Percentiles rank a stretch among this genome's conserved stretches.
phyloP scores from a whole-genome alignment of 805 yeast genomes.

The Danielozyma ontarioensis region DNA sequence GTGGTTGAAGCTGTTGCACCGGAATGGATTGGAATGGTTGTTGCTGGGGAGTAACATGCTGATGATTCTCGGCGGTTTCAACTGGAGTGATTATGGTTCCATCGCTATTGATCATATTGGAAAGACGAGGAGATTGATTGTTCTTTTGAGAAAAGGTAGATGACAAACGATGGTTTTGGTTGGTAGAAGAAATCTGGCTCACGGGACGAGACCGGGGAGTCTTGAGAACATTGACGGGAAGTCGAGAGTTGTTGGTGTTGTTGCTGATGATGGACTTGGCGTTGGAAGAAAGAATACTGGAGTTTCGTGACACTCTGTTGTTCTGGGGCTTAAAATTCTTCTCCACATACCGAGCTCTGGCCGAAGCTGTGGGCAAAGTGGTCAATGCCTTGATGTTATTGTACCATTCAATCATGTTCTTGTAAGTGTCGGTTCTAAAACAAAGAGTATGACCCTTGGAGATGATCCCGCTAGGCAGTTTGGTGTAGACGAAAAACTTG shows the following conservation, averaged over 20 bases:
- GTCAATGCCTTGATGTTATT: constrained; percentile 70
- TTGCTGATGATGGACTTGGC: too few relatives aligned
- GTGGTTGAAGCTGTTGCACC: constrained; percentile 2
- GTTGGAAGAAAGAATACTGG: background rate
- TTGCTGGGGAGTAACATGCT: background rate
- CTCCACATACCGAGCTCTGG: constrained; percentile 43
- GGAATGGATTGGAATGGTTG: background rate
- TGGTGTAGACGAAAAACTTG: constrained; percentile 77
- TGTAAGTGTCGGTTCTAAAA: constrained; percentile 84
- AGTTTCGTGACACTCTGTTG: background rate
- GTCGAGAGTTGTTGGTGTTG: too few relatives aligned
- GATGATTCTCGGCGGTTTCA: constrained; percentile 14
- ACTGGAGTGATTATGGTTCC: constrained; percentile 41
- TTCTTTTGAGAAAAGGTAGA: constrained; percentile 34
- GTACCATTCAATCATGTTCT: constrained; percentile 79
- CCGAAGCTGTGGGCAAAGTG: constrained; percentile 51
- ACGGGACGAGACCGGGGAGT: background rate
- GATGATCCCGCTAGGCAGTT: constrained; percentile 63
- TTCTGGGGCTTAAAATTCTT: constrained; percentile 15
- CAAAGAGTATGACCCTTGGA: constrained; percentile 89
- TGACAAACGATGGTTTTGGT: constrained; percentile 24
- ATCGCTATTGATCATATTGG: constrained; percentile 41
- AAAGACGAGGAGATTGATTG: constrained; percentile 30
- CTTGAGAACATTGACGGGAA: too few relatives aligned
- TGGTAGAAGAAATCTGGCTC: background rate